Base-by-base conservation (phyloP, 495 filamentous ascomycete genomes). In the Immersiella caudata region DNA sequence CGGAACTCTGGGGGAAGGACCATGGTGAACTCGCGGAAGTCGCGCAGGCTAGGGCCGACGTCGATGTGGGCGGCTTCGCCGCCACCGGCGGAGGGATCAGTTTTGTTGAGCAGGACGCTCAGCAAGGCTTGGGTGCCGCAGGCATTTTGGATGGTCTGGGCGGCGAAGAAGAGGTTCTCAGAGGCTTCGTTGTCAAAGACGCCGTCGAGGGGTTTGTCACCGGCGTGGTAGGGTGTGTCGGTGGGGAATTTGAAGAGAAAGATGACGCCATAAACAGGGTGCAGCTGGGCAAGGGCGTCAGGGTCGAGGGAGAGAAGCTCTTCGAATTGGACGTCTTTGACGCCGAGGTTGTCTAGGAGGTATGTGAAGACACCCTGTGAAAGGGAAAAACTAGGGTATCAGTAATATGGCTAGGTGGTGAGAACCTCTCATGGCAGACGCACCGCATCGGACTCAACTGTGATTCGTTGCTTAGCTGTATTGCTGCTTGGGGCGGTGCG, bases 241-340 rank as follows among this genome's bases (percentile, higher is more conserved):
- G 90, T 91, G 24, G 90, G 92, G 82, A 91, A 99, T 83, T 97
- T 98, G 88, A 99, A 99, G 76, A 99, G 93, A 81, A 99, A 98
- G 76, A 99, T 97, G 69, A 98, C 93, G 76, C 95, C 95, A 82
- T 98, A 97, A 69, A 97, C 87, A 51, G 93, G 91, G 69, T 91
- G 89, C 35, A 94, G 83, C 66, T 91, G 86, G 16, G 86, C 88
- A 59, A 99, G 90, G 58, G 84, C 87, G 64, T 91, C 88, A 12
- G 93, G 83, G 77, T 98, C 96, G 62, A 99, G 85, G 0, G 92
- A 89, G 49, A 97, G 88, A 67, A 99, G 88, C 79, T 99, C 95
- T 80, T 98, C 96, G 79, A 97, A 98, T 79, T 99, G 95, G 7
- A 97, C 91, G 74, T 93, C 88, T 74, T 92, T 89, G 36, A 94